Conservation (phyloP, 495 filamentous ascomycete species). For the Penicillium lagena region DNA sequence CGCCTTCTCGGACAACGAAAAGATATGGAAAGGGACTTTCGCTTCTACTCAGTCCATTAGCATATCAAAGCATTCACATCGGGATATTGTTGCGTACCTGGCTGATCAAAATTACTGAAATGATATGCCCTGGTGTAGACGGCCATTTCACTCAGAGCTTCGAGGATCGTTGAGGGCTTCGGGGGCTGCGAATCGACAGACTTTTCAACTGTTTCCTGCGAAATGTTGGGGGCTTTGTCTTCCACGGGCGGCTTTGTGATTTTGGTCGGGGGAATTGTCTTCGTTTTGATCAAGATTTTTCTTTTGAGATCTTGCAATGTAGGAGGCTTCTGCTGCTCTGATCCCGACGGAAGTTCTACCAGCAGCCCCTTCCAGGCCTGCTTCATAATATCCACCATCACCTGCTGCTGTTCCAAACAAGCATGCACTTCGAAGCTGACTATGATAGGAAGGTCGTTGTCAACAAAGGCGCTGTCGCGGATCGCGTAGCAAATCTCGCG, state of each 20-base stretch:
- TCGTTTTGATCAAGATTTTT: conserved; percentile 90
- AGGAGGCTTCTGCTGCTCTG: conserved; percentile 51
- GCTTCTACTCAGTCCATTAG: conserved; percentile 41
- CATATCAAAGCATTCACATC: not conserved
- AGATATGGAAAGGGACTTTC: conserved; percentile 73
- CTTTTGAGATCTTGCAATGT: conserved; percentile 55
- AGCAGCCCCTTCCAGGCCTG: conserved; percentile 68
- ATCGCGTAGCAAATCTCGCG: conserved; percentile 77
- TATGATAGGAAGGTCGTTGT: conserved; percentile 72
- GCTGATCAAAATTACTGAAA: conserved; percentile 62
- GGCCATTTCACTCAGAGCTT: conserved; percentile 65
- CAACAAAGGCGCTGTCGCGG: conserved; percentile 68
- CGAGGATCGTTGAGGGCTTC: conserved; percentile 66
- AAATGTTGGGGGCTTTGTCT: conserved; percentile 13
- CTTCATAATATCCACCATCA: conserved; percentile 85
- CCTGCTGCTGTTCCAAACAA: conserved; percentile 67
- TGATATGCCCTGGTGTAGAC: conserved; percentile 78
- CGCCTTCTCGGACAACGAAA: conserved; percentile 77
- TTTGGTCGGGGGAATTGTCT: conserved; percentile 46
- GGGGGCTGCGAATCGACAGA: conserved; percentile 10
- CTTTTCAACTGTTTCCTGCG: conserved; percentile 4
- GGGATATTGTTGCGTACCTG: conserved; percentile 29
- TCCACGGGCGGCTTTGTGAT: conserved; percentile 22
- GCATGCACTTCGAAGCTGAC: conserved; percentile 89
- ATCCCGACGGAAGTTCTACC: conserved; percentile 49